Evolutionary conservation across 495 filamentous ascomycete genomes (phyloP).

Genomic region (Aspergillus heteromorphus): DNA sequence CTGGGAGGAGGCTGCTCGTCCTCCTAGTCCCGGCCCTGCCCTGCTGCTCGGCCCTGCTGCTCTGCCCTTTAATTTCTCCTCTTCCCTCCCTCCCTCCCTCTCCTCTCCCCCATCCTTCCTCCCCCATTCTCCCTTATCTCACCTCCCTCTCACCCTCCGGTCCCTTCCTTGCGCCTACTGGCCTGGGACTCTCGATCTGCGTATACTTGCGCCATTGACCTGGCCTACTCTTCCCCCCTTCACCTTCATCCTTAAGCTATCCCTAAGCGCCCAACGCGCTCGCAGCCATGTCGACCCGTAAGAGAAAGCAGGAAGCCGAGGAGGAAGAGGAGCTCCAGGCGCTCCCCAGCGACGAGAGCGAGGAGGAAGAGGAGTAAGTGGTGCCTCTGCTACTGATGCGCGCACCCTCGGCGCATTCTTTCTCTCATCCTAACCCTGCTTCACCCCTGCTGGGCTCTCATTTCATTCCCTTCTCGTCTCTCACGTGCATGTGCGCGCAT

Average conservation of each 20-base stretch:
- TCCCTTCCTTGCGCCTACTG: conserved; percentile 6
- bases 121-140: conserved; percentile 7
- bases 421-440: background rate
- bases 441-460: background rate
- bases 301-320: conserved; percentile 60
- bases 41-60: background rate
- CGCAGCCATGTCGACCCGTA: conserved; percentile 53
- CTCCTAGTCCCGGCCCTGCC: conserved; percentile 3
- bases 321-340: conserved; percentile 56
- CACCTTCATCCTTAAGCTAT: background rate
- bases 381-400: conserved; percentile 1
- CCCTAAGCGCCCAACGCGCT: background rate
- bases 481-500: background rate
- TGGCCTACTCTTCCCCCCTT: background rate
- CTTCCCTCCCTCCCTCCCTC: conserved; percentile 14
- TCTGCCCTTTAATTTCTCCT: conserved; percentile 15
- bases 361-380: conserved; percentile 62
- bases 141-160: conserved; percentile 4
- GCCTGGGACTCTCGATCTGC: background rate
- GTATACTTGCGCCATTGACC: conserved; percentile 8
- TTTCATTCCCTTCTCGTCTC: background rate
- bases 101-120: conserved; percentile 8
- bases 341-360: conserved; percentile 56
- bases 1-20: conserved; percentile 2
- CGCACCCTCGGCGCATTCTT: background rate